Percentiles rank a stretch among this genome's conserved stretches.
phyloP scores from a whole-genome alignment of 371 early-diverging fungal genomes.

The Apophysomyces trapeziformis region DNA sequence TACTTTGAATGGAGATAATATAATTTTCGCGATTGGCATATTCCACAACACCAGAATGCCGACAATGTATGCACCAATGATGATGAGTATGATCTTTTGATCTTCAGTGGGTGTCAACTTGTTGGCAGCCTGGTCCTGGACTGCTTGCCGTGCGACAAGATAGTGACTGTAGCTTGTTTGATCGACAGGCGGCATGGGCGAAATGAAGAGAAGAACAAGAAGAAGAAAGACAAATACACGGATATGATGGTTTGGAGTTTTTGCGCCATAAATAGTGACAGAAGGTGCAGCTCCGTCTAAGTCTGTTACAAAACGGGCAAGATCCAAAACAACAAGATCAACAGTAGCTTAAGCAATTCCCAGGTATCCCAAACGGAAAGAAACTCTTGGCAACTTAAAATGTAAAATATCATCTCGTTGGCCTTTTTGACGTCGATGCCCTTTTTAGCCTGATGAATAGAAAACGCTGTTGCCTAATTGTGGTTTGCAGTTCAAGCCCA shows the following conservation, averaged over 20 bases:
- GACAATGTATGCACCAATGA: conserved; percentile 73
- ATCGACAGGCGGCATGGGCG: conserved; percentile 34
- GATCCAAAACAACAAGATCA: conserved; percentile 7
- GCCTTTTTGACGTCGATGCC: background rate
- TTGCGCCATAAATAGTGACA: conserved; percentile 10
- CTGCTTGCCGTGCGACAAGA: conserved; percentile 47
- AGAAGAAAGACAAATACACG: background rate
- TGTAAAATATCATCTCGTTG: background rate
- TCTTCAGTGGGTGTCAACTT: conserved; percentile 67
- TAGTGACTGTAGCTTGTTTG: conserved; percentile 41
- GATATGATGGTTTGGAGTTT: too few relatives aligned
- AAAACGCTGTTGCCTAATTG: too few relatives aligned
- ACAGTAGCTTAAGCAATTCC: background rate
- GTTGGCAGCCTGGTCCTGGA: conserved; percentile 30
- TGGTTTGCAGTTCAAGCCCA: too few relatives aligned
- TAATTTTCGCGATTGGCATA: conserved; percentile 77
- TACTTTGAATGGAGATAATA: conserved; percentile 93
- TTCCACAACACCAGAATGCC: conserved; percentile 87
- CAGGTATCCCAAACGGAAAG: too few relatives aligned
- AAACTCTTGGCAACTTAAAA: background rate
- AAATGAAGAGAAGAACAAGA: background rate
- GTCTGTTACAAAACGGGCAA: background rate
- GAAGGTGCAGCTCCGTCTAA: background rate
- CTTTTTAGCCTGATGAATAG: too few relatives aligned
- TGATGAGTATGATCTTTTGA: conserved; percentile 67